Conservation (phyloP, 129 eudicot species). For the Chrysanthemum seticuspe region DNA sequence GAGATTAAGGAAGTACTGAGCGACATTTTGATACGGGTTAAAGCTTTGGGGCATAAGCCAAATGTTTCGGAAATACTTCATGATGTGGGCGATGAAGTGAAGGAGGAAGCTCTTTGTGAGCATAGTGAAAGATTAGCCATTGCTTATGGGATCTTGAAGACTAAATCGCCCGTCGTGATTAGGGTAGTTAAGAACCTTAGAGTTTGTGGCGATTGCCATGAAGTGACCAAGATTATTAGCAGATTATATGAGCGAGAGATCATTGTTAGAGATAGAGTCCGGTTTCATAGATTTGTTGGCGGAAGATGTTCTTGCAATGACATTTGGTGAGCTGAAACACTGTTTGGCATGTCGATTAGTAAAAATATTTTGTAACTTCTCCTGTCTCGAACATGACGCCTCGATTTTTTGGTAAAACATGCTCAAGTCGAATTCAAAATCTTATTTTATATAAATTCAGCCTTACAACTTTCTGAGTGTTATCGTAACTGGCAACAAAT, state of each 20-base stretch:
- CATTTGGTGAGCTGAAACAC: constrained; percentile 40
- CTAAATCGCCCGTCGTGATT: constrained; percentile 47
- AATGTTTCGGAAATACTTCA: constrained; percentile 51
- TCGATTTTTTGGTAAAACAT: too few relatives aligned
- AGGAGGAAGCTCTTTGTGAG: constrained; percentile 58
- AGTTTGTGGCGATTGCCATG: constrained; percentile 69
- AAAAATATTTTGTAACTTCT: too few relatives aligned
- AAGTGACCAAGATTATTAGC: constrained; percentile 68
- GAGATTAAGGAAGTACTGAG: constrained; percentile 44
- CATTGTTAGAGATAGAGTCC: constrained; percentile 59
- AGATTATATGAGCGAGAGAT: constrained; percentile 54
- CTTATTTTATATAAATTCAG: too few relatives aligned
- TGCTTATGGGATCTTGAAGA: constrained; percentile 64
- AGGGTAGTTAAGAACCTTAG: constrained; percentile 63
- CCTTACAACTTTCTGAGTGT: too few relatives aligned
- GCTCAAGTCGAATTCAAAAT: too few relatives aligned
- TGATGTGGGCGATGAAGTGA: constrained; percentile 47
- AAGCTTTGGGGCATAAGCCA: constrained; percentile 38
- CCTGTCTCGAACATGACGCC: too few relatives aligned
- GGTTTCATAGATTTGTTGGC: constrained; percentile 58
- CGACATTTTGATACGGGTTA: constrained; percentile 38
- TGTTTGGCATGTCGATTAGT: not conserved
- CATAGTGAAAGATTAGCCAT: constrained; percentile 76
- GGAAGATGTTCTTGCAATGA: constrained; percentile 64
- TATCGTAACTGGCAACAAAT: too few relatives aligned